Evolutionary conservation across 768 basidiomycete species (phyloP).

Genomic region (Rhizopogon roseolus): DNA sequence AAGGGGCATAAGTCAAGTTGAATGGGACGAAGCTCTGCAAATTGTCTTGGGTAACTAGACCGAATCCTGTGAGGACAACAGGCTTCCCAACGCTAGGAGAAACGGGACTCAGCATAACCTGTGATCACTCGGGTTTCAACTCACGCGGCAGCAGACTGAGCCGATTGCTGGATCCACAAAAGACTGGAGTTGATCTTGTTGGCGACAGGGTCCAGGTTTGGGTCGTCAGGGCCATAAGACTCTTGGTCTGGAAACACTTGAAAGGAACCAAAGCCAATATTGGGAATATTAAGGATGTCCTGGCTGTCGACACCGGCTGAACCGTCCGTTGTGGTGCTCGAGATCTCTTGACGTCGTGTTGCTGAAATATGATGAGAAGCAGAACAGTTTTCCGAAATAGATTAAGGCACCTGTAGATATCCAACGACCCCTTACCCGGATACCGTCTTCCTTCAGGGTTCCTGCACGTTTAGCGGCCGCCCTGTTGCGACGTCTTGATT

Average conservation of each 20-base stretch:
- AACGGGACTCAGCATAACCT: not conserved
- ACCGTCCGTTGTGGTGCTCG: conserved; percentile 53
- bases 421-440: conserved; percentile 59
- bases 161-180: conserved; percentile 53
- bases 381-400: not conserved
- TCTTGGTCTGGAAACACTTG: conserved; percentile 69
- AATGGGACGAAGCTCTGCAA: conserved; percentile 56
- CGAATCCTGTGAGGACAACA: conserved; percentile 47
- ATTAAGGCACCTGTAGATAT: conserved; percentile 41
- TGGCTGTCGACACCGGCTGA: conserved; percentile 63
- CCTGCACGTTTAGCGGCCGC: conserved; percentile 29
- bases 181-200: conserved; percentile 47
- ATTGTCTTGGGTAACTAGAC: conserved; percentile 57
- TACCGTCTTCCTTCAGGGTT: conserved; percentile 30
- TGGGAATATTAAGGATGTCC: conserved; percentile 53
- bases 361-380: conserved; percentile 23
- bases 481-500: conserved; percentile 40
- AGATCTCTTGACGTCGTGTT: conserved; percentile 43
- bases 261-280: conserved; percentile 58
- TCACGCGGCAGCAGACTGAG: conserved; percentile 39
- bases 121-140: conserved; percentile 5
- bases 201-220: conserved; percentile 44
- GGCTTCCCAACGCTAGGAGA: conserved; percentile 50
- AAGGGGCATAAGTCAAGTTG: conserved; percentile 44
- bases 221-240: conserved; percentile 44